Conservation (phyloP, 225 moss, liverwort and hornwort genomes). For the Pseudisothecium myosuroides region DNA sequence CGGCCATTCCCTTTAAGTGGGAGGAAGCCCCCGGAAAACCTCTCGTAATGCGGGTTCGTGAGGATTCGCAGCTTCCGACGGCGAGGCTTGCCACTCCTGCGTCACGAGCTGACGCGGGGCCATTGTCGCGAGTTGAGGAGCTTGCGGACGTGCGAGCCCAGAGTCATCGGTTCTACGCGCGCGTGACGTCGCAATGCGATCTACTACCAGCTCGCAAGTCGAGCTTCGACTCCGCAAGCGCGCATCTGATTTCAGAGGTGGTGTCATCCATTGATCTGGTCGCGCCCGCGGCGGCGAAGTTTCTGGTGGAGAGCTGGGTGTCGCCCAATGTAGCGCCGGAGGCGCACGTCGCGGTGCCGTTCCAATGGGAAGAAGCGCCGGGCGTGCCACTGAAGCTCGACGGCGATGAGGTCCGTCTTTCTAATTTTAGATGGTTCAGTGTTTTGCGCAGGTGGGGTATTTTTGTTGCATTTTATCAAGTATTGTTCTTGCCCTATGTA, state of each 20-base stretch:
- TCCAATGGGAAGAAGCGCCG: constrained; percentile 2
- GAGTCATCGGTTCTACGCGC: constrained; percentile 1
- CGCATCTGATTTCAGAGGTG: constrained; percentile 1
- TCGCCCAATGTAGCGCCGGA: background rate
- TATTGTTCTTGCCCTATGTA: background rate
- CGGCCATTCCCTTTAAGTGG: constrained; percentile 83
- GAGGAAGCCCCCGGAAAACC: constrained; percentile 91
- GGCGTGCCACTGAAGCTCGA: background rate
- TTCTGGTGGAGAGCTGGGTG: constrained; percentile 6
- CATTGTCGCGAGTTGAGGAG: background rate
- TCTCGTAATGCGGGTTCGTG: background rate
- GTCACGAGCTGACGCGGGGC: background rate
- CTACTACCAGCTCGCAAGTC: background rate
- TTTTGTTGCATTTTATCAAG: background rate
- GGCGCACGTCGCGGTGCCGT: constrained; percentile 3
- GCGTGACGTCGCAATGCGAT: background rate
- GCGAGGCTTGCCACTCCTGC: background rate
- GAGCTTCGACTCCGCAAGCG: constrained; percentile 2
- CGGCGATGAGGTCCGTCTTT: background rate
- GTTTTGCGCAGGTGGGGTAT: background rate
- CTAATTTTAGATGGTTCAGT: background rate
- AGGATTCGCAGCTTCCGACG: background rate
- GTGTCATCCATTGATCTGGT: constrained; percentile 3
- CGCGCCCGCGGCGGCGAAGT: constrained; percentile 8
- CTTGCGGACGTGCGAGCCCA: background rate